Base-by-base conservation (phyloP, 1,139 yeast genomes). In the Pichiaceae sp. region DNA sequence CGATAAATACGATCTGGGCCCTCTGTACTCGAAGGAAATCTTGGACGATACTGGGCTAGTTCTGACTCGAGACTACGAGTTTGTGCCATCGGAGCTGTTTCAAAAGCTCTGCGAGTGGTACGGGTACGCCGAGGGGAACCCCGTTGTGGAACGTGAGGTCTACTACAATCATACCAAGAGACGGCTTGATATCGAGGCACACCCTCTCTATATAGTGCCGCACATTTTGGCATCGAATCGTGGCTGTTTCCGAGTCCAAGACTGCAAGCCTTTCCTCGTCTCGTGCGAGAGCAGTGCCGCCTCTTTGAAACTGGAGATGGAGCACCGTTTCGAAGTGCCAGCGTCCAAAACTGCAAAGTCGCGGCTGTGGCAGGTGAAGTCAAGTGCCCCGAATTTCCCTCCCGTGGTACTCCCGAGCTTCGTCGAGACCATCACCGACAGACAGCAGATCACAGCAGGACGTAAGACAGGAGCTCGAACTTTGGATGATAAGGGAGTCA, bases 51-150 rank as follows among this genome's bases (percentile, higher is more conserved):
- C 50, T 4, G 42, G 43, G 3, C 24, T 48, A 7, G 31, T 42
- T 12, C 29, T 46, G 1, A 43, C 55, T 11, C 44, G 39, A 27
- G 56, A 53, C 20, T 52, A 46, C 34, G 62, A 59, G 7, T 47
- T 44, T 36, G 43, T 48, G 3, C 42, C 44, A 12, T 49, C 42
- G 27, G 28, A 56, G 2, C 63, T 67, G 2, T 78, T 72, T 47
- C 49, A 60, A 3, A 49, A 62, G 39, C 56, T 78, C 16, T 54
- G 54, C 1, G 60, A 63, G 24, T 74, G 82, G 80, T 77, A 76
- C 53, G 83, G 81, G 0, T 37, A 69, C 15, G 42, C 57, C 3
- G 68, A 68, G 0, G 45, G 50, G 4, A 59, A 63, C 4, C 52
- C 51, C 8, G 75, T 79, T 0, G 65, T 77, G 1, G 50, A 63